phyloP scores from a whole-genome alignment of 805 yeast genomes.

The Zygosaccharomyces kombuchaensis region DNA sequence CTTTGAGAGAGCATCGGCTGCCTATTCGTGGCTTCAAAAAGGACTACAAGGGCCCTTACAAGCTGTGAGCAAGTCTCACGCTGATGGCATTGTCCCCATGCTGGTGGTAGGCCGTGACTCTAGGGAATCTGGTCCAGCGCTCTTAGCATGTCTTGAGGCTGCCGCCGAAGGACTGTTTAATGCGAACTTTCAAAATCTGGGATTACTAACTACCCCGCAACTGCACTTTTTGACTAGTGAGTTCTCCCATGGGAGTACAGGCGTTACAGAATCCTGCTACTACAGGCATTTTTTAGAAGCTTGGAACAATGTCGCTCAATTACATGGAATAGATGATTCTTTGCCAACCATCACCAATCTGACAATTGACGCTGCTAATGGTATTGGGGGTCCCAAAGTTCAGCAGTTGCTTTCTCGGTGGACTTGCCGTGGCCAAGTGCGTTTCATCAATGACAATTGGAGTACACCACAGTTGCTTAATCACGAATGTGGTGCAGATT shows the following conservation, averaged over 20 bases:
- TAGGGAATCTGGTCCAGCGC: conserved; percentile 68
- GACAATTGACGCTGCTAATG: conserved; percentile 89
- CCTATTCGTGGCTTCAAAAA: neutral
- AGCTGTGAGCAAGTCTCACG: conserved; percentile 1
- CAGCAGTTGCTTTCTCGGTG: conserved; percentile 40
- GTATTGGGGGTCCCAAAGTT: conserved; percentile 87
- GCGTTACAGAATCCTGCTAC: conserved; percentile 63
- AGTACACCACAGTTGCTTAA: conserved; percentile 58
- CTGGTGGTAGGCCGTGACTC: conserved; percentile 81
- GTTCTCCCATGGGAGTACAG: conserved; percentile 55
- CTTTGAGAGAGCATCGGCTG: conserved; percentile 3
- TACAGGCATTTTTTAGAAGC: conserved; percentile 52
- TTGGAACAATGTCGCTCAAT: conserved; percentile 19
- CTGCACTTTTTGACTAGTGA: conserved; percentile 80
- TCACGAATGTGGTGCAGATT: conserved; percentile 89
- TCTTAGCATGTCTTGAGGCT: conserved; percentile 41
- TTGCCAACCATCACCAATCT: conserved; percentile 29
- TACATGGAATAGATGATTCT: conserved; percentile 13
- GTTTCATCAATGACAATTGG: conserved; percentile 53
- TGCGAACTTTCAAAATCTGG: conserved; percentile 50
- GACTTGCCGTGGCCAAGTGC: conserved; percentile 36
- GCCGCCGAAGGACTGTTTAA: conserved; percentile 61
- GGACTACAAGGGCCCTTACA: conserved; percentile 6
- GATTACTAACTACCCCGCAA: conserved; percentile 87
- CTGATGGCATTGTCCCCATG: conserved; percentile 35